Conservation (phyloP, 1,284 basidiomycete genomes). For the Malassezia nana region DNA sequence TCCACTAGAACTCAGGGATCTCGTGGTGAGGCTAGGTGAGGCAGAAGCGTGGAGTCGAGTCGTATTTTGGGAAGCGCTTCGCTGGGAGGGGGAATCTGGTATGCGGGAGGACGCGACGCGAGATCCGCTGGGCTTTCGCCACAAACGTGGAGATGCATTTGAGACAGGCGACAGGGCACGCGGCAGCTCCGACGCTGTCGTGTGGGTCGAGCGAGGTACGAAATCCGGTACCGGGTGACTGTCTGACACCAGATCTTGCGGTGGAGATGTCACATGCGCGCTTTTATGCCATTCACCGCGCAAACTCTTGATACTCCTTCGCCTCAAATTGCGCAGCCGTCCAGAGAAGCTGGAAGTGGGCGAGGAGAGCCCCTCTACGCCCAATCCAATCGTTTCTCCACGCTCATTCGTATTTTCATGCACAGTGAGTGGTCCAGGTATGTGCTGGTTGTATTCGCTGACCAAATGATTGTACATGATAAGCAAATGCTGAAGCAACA, state of each 20-base stretch:
- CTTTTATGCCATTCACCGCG: not conserved
- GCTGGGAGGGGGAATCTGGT: slow-evolving; percentile 3
- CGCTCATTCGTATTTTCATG: not conserved
- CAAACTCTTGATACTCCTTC: slow-evolving; percentile 7
- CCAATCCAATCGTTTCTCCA: slow-evolving; percentile 6
- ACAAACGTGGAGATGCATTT: slow-evolving; percentile 1
- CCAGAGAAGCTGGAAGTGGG: not conserved
- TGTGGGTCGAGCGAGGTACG: not conserved
- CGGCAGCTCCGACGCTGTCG: not conserved
- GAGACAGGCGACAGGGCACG: not conserved
- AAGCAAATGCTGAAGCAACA: slow-evolving; percentile 4
- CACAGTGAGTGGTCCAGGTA: not conserved
- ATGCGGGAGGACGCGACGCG: not conserved
- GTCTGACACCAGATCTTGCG: not conserved
- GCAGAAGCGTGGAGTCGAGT: not conserved
- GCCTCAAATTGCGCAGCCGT: slow-evolving; percentile 12
- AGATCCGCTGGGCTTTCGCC: slow-evolving; percentile 8
- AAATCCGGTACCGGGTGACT: not conserved
- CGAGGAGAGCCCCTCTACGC: slow-evolving; percentile 5
- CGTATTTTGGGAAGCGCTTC: not conserved
- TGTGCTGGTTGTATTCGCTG: not conserved
- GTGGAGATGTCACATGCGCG: not conserved
- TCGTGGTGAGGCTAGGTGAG: not conserved
- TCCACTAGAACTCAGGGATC: not conserved
- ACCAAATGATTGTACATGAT: slow-evolving; percentile 11